These are phyloP conservation scores for Gossypium anomalum DNA, from an alignment of 345 rosid species.

Conservation along the genomic window DNA sequence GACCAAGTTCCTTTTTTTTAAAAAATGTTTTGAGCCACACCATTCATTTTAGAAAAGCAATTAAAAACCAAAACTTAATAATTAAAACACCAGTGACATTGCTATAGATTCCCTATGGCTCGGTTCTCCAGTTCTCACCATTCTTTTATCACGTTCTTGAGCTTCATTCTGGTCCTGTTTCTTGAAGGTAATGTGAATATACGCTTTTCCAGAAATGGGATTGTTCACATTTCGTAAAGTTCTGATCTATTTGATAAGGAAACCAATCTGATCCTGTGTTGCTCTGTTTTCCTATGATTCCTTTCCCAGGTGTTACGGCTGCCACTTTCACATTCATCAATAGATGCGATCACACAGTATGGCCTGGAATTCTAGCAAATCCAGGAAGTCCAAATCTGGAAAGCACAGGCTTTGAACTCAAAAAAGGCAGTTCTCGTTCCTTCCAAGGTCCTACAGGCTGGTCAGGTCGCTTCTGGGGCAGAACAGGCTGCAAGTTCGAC, in stretches of 20 bases:
- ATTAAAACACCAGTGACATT: no score
- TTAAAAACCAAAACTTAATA: no score
- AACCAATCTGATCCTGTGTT: background rate
- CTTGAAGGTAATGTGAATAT: background rate
- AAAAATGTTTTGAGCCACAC: no score
- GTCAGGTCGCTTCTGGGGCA: constrained; percentile 83
- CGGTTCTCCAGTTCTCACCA: no score
- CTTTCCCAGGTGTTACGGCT: constrained; percentile 34
- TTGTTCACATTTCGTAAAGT: background rate
- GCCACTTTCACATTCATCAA: constrained; percentile 53
- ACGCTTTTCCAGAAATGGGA: background rate
- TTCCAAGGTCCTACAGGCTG: constrained; percentile 51
- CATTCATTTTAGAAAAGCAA: no score
- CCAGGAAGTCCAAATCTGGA: constrained; percentile 44
- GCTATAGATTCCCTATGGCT: no score
- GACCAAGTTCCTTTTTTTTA: no score
- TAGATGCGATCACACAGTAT: constrained; percentile 53
- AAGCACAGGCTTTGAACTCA: constrained; percentile 58
- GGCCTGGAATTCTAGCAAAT: constrained; percentile 67
- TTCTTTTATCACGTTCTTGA: no score
- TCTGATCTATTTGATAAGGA: background rate
- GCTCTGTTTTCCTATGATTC: background rate
- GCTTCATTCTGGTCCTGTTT: no score
- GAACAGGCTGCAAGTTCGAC: constrained; percentile 58
- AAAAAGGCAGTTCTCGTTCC: constrained; percentile 41